phyloP scores from a whole-genome alignment of 495 filamentous ascomycete genomes.

The Patellaria atrata region DNA sequence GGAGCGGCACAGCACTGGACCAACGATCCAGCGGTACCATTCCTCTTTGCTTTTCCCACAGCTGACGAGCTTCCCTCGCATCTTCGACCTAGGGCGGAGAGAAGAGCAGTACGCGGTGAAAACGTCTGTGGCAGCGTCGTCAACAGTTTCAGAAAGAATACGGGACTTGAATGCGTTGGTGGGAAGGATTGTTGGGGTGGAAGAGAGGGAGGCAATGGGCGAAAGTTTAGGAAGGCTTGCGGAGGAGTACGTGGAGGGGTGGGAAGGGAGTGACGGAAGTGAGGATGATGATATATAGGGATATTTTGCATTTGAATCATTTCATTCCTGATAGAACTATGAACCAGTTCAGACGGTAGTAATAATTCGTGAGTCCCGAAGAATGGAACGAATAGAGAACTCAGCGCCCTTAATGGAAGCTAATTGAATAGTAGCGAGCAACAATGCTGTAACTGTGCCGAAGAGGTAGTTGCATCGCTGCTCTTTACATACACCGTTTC shows the following conservation, averaged over 20 bases:
- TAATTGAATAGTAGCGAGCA: too few relatives aligned
- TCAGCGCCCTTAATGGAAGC: too few relatives aligned
- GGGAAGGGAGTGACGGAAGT: conserved; percentile 55
- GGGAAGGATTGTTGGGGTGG: conserved; percentile 43
- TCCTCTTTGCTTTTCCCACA: conserved; percentile 49
- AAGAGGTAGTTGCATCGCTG: too few relatives aligned
- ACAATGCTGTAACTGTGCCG: too few relatives aligned
- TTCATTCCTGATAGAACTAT: too few relatives aligned
- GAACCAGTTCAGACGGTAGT: too few relatives aligned
- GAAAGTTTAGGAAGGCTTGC: conserved; percentile 76
- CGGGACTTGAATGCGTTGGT: conserved; percentile 49
- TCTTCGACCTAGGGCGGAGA: conserved; percentile 36
- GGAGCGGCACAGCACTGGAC: conserved; percentile 14
- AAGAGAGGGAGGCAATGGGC: conserved; percentile 66
- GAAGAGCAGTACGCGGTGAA: conserved; percentile 39
- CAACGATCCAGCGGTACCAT: conserved; percentile 18
- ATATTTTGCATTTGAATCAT: too few relatives aligned
- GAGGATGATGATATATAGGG: conserved; percentile 76
- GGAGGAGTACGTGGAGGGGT: conserved; percentile 81
- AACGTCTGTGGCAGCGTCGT: conserved; percentile 57
- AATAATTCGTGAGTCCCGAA: too few relatives aligned
- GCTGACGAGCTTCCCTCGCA: conserved; percentile 65
- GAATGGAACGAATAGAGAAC: too few relatives aligned
- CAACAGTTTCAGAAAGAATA: conserved; percentile 52
- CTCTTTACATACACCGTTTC: too few relatives aligned